Evolutionary conservation across 1,139 yeast species (phyloP).

Genomic region (Blastobotrys proliferans): DNA sequence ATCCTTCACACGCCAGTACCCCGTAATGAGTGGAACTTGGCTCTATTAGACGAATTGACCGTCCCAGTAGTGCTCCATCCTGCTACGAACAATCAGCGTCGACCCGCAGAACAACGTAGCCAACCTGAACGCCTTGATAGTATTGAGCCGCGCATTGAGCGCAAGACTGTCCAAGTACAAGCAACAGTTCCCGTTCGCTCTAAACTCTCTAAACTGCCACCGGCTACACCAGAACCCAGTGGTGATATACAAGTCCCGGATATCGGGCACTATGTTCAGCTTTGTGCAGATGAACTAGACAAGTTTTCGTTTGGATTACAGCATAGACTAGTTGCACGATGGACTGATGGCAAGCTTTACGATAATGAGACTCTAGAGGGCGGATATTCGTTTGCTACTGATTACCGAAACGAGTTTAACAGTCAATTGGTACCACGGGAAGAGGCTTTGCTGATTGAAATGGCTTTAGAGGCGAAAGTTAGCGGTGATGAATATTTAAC

Average conservation of each 20-base stretch:
- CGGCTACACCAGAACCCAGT: background rate
- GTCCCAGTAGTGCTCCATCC: no score
- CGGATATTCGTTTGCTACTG: constrained; percentile 6
- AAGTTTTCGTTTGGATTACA: background rate
- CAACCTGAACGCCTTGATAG: no score
- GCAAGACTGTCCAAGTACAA: no score
- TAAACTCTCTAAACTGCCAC: no score
- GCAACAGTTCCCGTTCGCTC: no score
- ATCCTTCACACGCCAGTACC: no score
- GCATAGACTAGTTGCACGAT: background rate
- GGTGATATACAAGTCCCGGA: background rate
- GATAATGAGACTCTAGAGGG: constrained; percentile 3
- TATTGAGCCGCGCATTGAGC: no score
- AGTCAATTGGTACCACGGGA: no score
- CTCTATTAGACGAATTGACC: no score
- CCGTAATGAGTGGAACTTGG: background rate
- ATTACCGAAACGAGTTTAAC: constrained; percentile 4
- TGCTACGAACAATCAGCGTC: no score
- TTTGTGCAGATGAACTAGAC: background rate
- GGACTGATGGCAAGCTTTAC: background rate
- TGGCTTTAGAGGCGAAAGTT: background rate
- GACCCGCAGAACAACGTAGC: no score
- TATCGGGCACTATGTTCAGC: background rate
- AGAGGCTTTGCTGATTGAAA: background rate
- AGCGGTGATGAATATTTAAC: background rate